phyloP scores from a whole-genome alignment of 768 basidiomycete species.

The Coprinopsis sp. region DNA sequence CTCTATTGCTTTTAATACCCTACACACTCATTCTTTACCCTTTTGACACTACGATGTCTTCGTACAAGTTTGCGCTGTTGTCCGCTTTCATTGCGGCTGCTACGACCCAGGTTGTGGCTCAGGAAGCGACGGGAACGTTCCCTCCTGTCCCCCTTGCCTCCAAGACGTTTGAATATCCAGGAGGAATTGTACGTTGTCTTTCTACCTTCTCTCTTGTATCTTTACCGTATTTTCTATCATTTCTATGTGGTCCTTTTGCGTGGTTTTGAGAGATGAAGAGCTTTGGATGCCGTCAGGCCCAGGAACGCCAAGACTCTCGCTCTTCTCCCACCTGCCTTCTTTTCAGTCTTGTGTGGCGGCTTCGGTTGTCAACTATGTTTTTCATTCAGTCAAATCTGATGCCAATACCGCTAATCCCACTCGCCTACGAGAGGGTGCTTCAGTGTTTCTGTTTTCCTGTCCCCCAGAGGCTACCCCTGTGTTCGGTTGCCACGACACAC shows the following conservation, averaged over 20 bases:
- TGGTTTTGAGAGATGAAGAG: too few relatives aligned
- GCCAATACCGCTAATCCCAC: too few relatives aligned
- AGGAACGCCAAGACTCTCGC: too few relatives aligned
- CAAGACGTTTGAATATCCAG: conserved; percentile 42
- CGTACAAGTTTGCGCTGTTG: conserved; percentile 31
- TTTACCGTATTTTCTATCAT: background rate
- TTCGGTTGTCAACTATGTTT: too few relatives aligned
- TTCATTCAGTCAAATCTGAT: too few relatives aligned
- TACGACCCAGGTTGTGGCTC: conserved; percentile 19
- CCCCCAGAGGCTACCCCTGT: too few relatives aligned
- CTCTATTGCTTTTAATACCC: conserved; percentile 3
- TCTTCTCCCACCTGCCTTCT: background rate
- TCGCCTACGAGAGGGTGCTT: too few relatives aligned
- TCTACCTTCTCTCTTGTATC: background rate
- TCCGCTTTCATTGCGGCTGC: conserved; percentile 21
- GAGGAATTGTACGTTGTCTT: conserved; percentile 33
- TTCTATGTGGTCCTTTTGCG: background rate
- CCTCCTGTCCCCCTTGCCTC: conserved; percentile 43
- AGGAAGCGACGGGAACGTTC: conserved; percentile 29
- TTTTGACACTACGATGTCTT: too few relatives aligned
- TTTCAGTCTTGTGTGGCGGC: background rate
- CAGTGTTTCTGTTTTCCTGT: background rate
- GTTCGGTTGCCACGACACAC: too few relatives aligned
- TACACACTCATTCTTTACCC: conserved; percentile 3
- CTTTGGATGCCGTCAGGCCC: too few relatives aligned